phyloP scores from a whole-genome alignment of 2,329 filamentous ascomycete species.

The Elsinoe necatrix region DNA sequence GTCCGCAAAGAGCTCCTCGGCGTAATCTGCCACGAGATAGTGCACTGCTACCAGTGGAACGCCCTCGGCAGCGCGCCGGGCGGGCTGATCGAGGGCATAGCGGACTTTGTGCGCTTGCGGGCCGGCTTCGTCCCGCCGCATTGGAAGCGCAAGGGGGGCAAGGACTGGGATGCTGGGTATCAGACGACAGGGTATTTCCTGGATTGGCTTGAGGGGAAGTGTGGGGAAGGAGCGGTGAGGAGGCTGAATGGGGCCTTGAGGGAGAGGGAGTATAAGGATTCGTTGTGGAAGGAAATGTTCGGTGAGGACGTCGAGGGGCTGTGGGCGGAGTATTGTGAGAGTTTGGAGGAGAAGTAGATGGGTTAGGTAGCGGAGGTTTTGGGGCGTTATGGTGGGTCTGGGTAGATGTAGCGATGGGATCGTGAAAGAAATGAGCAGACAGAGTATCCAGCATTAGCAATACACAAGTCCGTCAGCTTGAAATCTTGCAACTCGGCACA shows the following conservation, averaged over 20 bases:
- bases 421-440: too few relatives aligned
- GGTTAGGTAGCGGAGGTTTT: not conserved
- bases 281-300: constrained; percentile 61
- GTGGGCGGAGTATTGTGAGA: constrained; percentile 62
- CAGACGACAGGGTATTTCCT: constrained; percentile 87
- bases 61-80: constrained; percentile 48
- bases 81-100: constrained; percentile 82
- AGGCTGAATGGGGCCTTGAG: constrained; percentile 60
- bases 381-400: not conserved
- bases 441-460: too few relatives aligned
- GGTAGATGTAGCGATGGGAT: too few relatives aligned
- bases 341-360: constrained; percentile 35
- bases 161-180: constrained; percentile 81
- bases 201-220: constrained; percentile 67
- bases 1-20: constrained; percentile 57
- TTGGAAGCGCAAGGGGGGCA: constrained; percentile 56
- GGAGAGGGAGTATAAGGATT: constrained; percentile 54
- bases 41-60: constrained; percentile 88
- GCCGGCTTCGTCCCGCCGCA: constrained; percentile 68
- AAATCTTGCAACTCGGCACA: too few relatives aligned
- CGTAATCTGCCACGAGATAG: constrained; percentile 83
- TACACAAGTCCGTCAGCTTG: too few relatives aligned
- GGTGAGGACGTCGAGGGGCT: constrained; percentile 58
- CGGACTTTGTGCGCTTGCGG: constrained; percentile 81
- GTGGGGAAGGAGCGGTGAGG: constrained; percentile 42